These are phyloP conservation scores for Russula sp. DNA, from an alignment of 768 basidiomycete genomes.

Conservation along the genomic window DNA sequence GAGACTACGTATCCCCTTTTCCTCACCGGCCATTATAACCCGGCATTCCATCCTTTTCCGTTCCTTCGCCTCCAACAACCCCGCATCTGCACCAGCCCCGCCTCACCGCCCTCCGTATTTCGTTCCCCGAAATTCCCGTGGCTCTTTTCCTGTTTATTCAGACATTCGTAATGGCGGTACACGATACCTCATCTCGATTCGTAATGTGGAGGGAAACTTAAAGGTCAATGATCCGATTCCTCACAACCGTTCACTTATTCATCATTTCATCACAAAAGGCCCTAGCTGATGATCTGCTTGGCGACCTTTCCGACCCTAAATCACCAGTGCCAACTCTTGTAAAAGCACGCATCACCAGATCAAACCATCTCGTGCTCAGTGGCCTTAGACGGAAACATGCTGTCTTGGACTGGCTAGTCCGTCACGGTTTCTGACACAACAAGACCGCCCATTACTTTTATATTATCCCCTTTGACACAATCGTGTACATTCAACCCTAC, in stretches of 20 bases:
- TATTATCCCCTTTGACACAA: conserved; percentile 16
- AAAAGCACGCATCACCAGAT: conserved; percentile 39
- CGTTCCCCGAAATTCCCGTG: conserved; percentile 57
- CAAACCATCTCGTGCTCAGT: conserved; percentile 48
- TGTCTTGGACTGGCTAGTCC: conserved; percentile 54
- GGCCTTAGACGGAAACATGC: conserved; percentile 59
- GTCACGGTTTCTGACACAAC: conserved; percentile 50
- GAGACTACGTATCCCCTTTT: conserved; percentile 3
- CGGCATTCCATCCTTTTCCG: background rate
- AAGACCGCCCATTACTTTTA: conserved; percentile 15
- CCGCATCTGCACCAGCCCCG: background rate
- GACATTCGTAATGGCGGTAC: conserved; percentile 63
- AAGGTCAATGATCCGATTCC: conserved; percentile 36
- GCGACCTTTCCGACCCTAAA: conserved; percentile 41
- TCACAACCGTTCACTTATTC: conserved; percentile 2
- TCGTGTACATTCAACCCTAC: conserved; percentile 4
- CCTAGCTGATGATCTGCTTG: conserved; percentile 49
- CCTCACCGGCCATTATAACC: background rate
- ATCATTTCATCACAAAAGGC: conserved; percentile 32
- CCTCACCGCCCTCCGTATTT: conserved; percentile 38
- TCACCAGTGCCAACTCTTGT: conserved; percentile 44
- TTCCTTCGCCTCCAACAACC: conserved; percentile 7
- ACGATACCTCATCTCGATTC: conserved; percentile 49
- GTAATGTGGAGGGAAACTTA: conserved; percentile 60
- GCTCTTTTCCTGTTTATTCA: conserved; percentile 68